These are phyloP conservation scores for Nemania serpens DNA, from an alignment of 2,329 filamentous ascomycete species.

Conservation along the genomic window DNA sequence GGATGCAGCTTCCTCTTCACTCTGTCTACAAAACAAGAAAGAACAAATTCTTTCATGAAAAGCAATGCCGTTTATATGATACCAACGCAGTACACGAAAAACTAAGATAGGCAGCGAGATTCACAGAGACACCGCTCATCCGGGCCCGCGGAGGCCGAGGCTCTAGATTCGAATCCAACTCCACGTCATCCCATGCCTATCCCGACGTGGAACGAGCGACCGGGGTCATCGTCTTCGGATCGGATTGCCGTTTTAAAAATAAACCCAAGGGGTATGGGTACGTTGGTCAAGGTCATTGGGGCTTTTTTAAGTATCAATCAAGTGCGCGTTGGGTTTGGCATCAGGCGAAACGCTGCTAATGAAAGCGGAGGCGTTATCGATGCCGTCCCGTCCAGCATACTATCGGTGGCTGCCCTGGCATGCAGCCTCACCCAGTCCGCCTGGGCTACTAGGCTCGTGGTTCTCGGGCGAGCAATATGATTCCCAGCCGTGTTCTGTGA, in stretches of 20 bases:
- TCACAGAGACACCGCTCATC: background rate
- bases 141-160: constrained; percentile 19
- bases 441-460: too few species aligned
- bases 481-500: background rate
- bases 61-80: background rate
- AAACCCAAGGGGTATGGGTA: too few species aligned
- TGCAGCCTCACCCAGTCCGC: too few species aligned
- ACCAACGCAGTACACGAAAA: background rate
- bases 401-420: too few species aligned
- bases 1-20: too few species aligned
- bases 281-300: too few species aligned
- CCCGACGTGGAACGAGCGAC: constrained; percentile 2
- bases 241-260: background rate
- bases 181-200: background rate
- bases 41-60: background rate
- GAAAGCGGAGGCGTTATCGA: too few species aligned
- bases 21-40: background rate
- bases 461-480: background rate
- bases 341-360: too few species aligned
- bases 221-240: background rate
- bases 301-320: too few species aligned
- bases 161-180: background rate
- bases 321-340: too few species aligned
- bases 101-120: constrained; percentile 12
- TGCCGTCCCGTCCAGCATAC: too few species aligned